Conservation (phyloP, 768 basidiomycete genomes). For the Boletus edulis region DNA sequence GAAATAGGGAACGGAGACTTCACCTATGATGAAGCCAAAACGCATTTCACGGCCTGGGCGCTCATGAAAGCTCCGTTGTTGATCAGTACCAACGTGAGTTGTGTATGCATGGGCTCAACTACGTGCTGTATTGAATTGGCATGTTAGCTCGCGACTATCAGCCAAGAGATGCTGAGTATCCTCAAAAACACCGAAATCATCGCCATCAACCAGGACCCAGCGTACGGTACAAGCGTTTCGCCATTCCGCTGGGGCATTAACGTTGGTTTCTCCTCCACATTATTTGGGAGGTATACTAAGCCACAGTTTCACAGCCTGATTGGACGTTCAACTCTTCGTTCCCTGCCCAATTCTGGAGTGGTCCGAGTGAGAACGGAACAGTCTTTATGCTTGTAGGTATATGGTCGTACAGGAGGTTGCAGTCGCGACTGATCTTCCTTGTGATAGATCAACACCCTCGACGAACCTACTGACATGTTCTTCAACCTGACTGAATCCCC, state of each 20-base stretch:
- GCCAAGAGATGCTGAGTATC: slow-evolving; percentile 48
- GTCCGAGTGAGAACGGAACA: slow-evolving; percentile 57
- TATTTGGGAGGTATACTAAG: background rate
- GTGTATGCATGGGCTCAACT: background rate
- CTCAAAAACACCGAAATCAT: slow-evolving; percentile 61
- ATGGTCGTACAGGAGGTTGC: background rate
- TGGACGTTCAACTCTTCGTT: slow-evolving; percentile 39
- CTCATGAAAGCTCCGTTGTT: slow-evolving; percentile 65
- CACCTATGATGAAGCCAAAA: slow-evolving; percentile 60
- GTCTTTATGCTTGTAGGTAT: slow-evolving; percentile 61
- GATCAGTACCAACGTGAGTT: slow-evolving; percentile 55
- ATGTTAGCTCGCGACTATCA: slow-evolving; percentile 48
- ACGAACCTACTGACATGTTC: slow-evolving; percentile 50
- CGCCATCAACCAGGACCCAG: slow-evolving; percentile 65
- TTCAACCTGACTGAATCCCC: slow-evolving; percentile 69
- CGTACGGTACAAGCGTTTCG: slow-evolving; percentile 57
- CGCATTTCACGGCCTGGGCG: slow-evolving; percentile 72
- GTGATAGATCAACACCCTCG: slow-evolving; percentile 53
- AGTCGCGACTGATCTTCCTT: background rate
- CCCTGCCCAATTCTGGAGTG: slow-evolving; percentile 70
- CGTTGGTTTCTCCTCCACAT: slow-evolving; percentile 34
- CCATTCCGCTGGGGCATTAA: slow-evolving; percentile 70
- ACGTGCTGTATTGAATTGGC: background rate
- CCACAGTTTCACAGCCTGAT: slow-evolving; percentile 29
- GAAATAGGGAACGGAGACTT: slow-evolving; percentile 64